These are phyloP conservation scores for Blastomyces silverae DNA, from an alignment of 2,329 filamentous ascomycete genomes.

Conservation along the genomic window DNA sequence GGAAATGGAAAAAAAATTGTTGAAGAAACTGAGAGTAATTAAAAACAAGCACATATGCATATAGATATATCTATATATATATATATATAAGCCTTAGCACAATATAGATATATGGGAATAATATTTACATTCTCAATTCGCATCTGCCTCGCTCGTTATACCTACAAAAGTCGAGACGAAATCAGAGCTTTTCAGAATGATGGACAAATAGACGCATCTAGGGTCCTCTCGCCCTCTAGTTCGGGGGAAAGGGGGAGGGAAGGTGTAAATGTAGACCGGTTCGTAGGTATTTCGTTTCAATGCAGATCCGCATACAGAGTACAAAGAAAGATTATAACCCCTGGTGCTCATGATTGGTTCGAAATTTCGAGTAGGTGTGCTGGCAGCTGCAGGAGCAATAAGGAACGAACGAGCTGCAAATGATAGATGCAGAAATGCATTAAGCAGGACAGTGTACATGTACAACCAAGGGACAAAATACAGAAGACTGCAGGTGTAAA, in stretches of 20 bases:
- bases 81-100: background rate
- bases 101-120: background rate
- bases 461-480: too few species aligned
- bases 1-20: background rate
- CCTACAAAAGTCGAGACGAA: background rate
- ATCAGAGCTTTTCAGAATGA: background rate
- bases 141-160: background rate
- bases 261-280: background rate
- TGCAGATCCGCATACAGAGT: background rate
- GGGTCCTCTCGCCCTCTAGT: background rate
- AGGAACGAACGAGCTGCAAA: too few species aligned
- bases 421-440: too few species aligned
- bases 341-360: background rate
- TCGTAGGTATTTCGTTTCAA: background rate
- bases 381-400: background rate
- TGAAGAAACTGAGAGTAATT: too few species aligned
- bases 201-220: background rate
- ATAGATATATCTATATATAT: background rate
- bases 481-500: too few species aligned
- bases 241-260: too few species aligned
- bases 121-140: background rate
- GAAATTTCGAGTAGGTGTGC: background rate
- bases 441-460: too few species aligned
- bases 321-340: background rate
- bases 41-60: too few species aligned